Evolutionary conservation across 2,329 filamentous ascomycete genomes (phyloP), one percentile per base, ranked within the genome.

Genomic region (Dendrostoma leiphaemia): DNA sequence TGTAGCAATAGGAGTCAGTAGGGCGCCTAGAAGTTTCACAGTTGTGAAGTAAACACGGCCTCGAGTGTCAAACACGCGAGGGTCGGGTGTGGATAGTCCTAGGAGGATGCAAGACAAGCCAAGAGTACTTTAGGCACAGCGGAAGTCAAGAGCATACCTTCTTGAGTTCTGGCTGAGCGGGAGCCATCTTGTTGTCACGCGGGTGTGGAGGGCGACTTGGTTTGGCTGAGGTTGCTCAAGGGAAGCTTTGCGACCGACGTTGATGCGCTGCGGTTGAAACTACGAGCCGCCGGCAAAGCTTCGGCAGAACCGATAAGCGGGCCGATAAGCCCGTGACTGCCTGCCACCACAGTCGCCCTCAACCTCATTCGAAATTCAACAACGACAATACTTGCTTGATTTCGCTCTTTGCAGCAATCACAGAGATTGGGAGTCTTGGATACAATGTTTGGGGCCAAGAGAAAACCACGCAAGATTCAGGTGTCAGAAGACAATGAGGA

Each of bases 101-200:
- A 49, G 17, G 34, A 28, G 32, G 54, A 23, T 53, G 7, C 15
- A 32, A 5, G 13, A 12, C 28, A 6, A 57, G 32, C 19, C 53
- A 32, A 44, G 51, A 40, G 12, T 32, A 17, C 17, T 21, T 4
- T 44, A 13, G 3, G 6, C 12, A 17, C 26, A 35, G 17, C 17
- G 28, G 15, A 6, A 24, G 7, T 10, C 10, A 8, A 10, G 13
- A 41, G 38, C 34, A 9, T 75, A 95, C 94, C 86, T 97, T 99
- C 78, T 97, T 99, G 60, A 99, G 84, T 79, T 99, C 95, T 66
- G 94, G 94, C 77, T 97, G 94, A 71, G 94, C 92, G 86, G 95
- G 93, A 77, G 94, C 91, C 94, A 99, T 99, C 63, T 80, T 89
- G 77, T 59, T 46, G 43, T 46, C 29, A 12, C 53, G 41, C 28